Percentiles rank a stretch among this genome's conserved stretches.
phyloP scores from a whole-genome alignment of 2,329 filamentous ascomycete species.

The Exophiala phaeomuriformis region DNA sequence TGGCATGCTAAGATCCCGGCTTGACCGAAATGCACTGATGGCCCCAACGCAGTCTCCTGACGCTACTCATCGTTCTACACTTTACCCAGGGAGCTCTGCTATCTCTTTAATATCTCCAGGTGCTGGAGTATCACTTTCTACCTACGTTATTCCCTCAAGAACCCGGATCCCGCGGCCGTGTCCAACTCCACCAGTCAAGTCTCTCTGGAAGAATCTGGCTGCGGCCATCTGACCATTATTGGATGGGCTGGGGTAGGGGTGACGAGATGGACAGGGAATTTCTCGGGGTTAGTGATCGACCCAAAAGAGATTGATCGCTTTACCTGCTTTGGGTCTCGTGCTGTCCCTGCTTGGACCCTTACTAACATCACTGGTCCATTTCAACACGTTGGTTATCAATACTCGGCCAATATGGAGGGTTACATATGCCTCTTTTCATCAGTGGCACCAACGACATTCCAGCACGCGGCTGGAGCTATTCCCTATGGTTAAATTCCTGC shows the following conservation, averaged over 20 bases:
- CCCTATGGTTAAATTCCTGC: background rate
- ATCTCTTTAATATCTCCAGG: conserved; percentile 2
- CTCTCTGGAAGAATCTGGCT: background rate
- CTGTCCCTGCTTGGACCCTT: too few species aligned
- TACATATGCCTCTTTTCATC: background rate
- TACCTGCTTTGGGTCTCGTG: background rate
- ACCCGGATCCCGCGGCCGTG: background rate
- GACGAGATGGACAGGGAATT: background rate
- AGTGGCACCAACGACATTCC: background rate
- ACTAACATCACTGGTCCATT: too few species aligned
- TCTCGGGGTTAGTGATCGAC: background rate
- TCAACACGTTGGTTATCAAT: background rate
- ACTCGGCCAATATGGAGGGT: background rate
- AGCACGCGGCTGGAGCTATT: background rate
- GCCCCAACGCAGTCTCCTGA: background rate
- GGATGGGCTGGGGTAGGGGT: background rate
- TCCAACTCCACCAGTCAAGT: background rate
- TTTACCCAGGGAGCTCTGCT: background rate
- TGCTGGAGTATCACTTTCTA: background rate
- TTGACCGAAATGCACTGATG: background rate
- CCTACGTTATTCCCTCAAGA: background rate
- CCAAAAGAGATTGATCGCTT: background rate
- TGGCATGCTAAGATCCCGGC: background rate
- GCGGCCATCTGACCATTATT: background rate
- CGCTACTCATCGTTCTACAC: background rate